Percentiles rank a stretch among this genome's conserved stretches.
Conservation (phyloP, 192 early-diverging fungal species). For the Allomyces macrogynus region DNA sequence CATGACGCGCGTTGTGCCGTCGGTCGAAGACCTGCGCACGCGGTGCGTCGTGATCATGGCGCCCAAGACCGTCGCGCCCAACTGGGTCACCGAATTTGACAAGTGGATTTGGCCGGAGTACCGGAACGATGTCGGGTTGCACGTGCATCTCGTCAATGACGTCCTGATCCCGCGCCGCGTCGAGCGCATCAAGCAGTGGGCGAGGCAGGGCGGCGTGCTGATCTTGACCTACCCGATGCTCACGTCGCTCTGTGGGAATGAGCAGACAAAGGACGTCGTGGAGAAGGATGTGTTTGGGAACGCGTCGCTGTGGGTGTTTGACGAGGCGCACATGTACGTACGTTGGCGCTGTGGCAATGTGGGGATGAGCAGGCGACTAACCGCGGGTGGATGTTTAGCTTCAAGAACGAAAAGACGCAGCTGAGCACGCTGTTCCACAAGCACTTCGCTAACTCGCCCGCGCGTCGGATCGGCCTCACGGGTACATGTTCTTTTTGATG, state of each 20-base stretch:
- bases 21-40: slow-evolving; percentile 1
- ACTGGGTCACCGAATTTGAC: slow-evolving; percentile 1
- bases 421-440: too few species aligned
- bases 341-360: background rate
- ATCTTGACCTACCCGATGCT: background rate
- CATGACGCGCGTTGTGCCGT: slow-evolving; percentile 8
- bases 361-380: too few species aligned
- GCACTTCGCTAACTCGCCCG: too few species aligned
- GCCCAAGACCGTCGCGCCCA: slow-evolving; percentile 1
- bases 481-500: too few species aligned
- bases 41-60: background rate
- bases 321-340: background rate
- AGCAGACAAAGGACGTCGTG: background rate
- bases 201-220: background rate
- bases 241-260: background rate
- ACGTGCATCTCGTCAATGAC: background rate
- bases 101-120: background rate
- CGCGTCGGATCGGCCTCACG: too few species aligned
- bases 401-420: too few species aligned
- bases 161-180: background rate
- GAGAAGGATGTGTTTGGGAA: background rate
- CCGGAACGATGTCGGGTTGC: background rate
- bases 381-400: too few species aligned
- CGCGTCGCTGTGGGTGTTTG: background rate
- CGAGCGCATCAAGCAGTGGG: background rate